phyloP scores from a whole-genome alignment of 177 flowering plant species.

The Vitis hybrid region DNA sequence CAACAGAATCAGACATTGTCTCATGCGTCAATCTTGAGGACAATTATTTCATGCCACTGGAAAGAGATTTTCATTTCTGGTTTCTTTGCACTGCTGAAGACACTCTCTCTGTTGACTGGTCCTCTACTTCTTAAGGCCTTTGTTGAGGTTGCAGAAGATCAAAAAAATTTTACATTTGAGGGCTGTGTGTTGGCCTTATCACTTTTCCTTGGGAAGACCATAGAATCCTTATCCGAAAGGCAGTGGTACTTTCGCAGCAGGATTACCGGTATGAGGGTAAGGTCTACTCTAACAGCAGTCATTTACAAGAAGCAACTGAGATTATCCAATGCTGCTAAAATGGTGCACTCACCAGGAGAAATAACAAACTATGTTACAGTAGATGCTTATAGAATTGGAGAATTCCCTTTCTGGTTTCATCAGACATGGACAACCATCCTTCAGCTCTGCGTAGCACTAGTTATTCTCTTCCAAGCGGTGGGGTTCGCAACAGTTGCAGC shows the following conservation, averaged over 20 bases:
- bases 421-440: constrained; percentile 72
- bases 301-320: constrained; percentile 65
- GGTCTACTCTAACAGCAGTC: constrained; percentile 64
- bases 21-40: constrained; percentile 46
- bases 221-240: constrained; percentile 64
- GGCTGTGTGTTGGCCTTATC: constrained; percentile 45
- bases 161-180: constrained; percentile 47
- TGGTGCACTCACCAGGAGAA: constrained; percentile 62
- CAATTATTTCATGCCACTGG: constrained; percentile 47
- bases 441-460: constrained; percentile 57
- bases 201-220: constrained; percentile 50
- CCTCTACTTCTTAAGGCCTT: constrained; percentile 70
- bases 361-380: constrained; percentile 74
- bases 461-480: constrained; percentile 52
- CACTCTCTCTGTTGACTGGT: constrained; percentile 62
- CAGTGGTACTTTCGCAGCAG: constrained; percentile 70
- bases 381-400: constrained; percentile 78
- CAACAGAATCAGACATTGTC: constrained; percentile 26
- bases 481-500: constrained; percentile 70
- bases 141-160: constrained; percentile 68
- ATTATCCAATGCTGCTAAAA: constrained; percentile 54
- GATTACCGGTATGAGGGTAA: constrained; percentile 62
- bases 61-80: constrained; percentile 63
- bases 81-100: constrained; percentile 59
- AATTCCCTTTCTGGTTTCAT: constrained; percentile 75